phyloP scores from a whole-genome alignment of 805 yeast genomes.

The Starmerella apis region DNA sequence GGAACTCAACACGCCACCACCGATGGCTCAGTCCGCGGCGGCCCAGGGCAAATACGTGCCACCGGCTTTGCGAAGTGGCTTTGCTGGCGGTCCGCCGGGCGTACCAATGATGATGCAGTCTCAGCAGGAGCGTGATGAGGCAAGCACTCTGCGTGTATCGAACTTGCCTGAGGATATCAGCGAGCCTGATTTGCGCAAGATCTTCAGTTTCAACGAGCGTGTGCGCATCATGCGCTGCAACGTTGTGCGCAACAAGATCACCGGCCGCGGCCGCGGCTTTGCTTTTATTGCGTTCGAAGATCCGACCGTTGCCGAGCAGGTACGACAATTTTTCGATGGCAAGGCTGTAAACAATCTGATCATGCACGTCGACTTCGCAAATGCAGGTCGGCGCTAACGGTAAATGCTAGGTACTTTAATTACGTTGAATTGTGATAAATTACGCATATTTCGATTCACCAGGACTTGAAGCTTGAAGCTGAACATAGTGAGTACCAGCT shows the following conservation, averaged over 20 bases:
- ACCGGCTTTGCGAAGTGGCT: constrained; percentile 46
- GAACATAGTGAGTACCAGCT: too few species aligned
- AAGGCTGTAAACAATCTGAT: constrained; percentile 88
- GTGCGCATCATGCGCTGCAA: constrained; percentile 63
- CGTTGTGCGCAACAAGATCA: constrained; percentile 80
- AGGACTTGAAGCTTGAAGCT: too few species aligned
- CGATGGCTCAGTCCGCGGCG: background rate
- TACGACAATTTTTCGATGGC: constrained; percentile 69
- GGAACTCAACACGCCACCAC: constrained; percentile 2
- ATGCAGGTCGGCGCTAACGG: constrained; percentile 4
- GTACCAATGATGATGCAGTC: constrained; percentile 33
- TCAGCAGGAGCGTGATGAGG: constrained; percentile 61
- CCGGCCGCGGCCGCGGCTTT: constrained; percentile 89
- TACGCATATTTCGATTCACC: too few species aligned
- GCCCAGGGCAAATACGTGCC: constrained; percentile 46
- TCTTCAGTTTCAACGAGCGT: constrained; percentile 43
- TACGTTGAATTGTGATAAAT: too few species aligned
- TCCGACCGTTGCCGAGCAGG: constrained; percentile 55
- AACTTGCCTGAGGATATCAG: constrained; percentile 78
- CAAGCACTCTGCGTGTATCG: constrained; percentile 77
- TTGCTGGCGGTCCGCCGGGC: constrained; percentile 33
- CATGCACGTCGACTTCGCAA: constrained; percentile 40
- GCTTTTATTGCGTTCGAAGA: constrained; percentile 77
- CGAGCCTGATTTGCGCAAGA: constrained; percentile 67
- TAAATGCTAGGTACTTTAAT: too few species aligned